Conservation (phyloP, 148 eudicot genomes). For the Salicornia ramosissima region DNA sequence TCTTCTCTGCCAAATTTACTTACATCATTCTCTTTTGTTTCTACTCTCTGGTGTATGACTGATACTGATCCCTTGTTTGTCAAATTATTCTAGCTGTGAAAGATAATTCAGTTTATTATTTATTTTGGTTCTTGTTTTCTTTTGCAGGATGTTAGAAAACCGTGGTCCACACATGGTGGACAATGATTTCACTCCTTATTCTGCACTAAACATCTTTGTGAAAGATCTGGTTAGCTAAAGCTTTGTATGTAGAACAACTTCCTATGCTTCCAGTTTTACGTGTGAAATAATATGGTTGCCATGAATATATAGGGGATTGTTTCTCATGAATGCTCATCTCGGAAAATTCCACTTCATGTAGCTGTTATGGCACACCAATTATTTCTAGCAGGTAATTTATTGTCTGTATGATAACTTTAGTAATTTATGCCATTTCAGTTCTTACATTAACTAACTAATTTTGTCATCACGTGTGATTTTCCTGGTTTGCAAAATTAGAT, state of each 20-base stretch:
- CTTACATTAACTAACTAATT: neutral
- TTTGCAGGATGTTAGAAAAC: slow-evolving; percentile 95
- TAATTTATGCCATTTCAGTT: slow-evolving; percentile 6
- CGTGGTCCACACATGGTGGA: slow-evolving; percentile 98
- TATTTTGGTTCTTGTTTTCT: neutral
- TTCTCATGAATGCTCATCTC: slow-evolving; percentile 74
- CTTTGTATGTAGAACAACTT: neutral
- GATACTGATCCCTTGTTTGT: neutral
- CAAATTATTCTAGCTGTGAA: neutral
- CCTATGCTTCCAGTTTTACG: neutral
- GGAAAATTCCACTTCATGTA: slow-evolving; percentile 81
- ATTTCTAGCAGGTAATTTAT: slow-evolving; percentile 72
- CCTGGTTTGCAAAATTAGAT: neutral
- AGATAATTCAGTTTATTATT: neutral
- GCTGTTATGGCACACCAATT: slow-evolving; percentile 87
- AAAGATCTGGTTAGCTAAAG: slow-evolving; percentile 84
- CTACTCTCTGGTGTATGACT: neutral
- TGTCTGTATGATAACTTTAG: neutral
- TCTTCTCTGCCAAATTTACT: no score
- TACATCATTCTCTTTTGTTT: neutral
- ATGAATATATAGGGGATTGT: slow-evolving; percentile 71
- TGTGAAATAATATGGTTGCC: slow-evolving; percentile 8
- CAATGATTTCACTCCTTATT: slow-evolving; percentile 87
- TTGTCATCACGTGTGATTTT: neutral
- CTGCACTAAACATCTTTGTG: slow-evolving; percentile 98